phyloP scores from a whole-genome alignment of 805 yeast species.

The Suhomyces sp. region DNA sequence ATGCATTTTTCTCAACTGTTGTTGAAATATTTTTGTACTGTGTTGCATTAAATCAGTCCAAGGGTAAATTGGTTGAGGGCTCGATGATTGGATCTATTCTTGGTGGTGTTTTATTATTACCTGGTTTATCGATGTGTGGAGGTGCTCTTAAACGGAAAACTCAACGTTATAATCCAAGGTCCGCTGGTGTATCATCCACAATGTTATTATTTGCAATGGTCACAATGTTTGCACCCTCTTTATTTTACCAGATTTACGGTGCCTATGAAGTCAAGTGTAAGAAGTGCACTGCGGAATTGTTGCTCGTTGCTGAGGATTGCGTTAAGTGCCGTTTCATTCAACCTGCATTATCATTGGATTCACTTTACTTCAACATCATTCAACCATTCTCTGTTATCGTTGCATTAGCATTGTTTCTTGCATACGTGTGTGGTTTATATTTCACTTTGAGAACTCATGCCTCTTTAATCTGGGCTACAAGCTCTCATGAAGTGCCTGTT shows the following conservation, averaged over 20 bases:
- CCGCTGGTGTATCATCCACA: conserved; percentile 96
- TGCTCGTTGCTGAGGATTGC: conserved; percentile 42
- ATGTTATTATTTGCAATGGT: conserved; percentile 89
- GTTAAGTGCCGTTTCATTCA: conserved; percentile 74
- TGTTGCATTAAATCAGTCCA: conserved; percentile 82
- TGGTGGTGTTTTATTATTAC: conserved; percentile 87
- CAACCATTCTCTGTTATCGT: conserved; percentile 82
- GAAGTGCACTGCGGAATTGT: conserved; percentile 38
- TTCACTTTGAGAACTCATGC: conserved; percentile 96
- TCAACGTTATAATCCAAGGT: conserved; percentile 90
- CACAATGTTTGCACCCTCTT: conserved; percentile 89
- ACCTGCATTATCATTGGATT: conserved; percentile 70
- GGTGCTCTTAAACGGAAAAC: conserved; percentile 93
- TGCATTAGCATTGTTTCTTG: conserved; percentile 75
- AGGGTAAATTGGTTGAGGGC: conserved; percentile 91
- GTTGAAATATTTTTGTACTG: conserved; percentile 92
- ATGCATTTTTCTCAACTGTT: conserved; percentile 94
- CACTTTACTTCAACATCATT: conserved; percentile 63
- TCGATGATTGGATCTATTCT: conserved; percentile 90
- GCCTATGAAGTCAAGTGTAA: conserved; percentile 74
- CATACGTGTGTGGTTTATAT: conserved; percentile 85
- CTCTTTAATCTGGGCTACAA: conserved; percentile 86
- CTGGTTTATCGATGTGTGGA: conserved; percentile 96
- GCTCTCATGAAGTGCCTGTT: conserved; percentile 32
- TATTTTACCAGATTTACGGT: conserved; percentile 87